A percentile compares a stretch with the other conserved stretches of the same genome.
These are phyloP conservation scores for Tetrahymena elliotti DNA, from an alignment of 73 alveolate species.

Conservation along the genomic window DNA sequence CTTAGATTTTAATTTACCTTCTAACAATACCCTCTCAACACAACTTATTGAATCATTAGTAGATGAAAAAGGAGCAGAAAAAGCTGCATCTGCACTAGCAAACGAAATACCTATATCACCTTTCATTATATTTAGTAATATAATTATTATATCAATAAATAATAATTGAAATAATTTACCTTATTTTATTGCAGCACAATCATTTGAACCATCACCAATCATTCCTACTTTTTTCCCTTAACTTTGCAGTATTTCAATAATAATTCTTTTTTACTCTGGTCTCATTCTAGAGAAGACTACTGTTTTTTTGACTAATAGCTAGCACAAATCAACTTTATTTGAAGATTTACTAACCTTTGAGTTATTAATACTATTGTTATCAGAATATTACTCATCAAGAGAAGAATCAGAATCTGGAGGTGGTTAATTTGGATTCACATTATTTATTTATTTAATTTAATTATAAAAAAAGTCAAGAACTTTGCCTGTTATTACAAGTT, in stretches of 20 bases:
- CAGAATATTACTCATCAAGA: neutral
- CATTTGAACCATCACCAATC: slow-evolving; percentile 38
- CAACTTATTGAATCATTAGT: neutral
- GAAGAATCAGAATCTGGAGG: neutral
- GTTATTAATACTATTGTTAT: neutral
- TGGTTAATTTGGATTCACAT: neutral
- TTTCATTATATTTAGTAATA: neutral
- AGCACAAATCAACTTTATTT: neutral
- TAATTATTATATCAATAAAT: neutral
- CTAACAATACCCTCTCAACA: neutral
- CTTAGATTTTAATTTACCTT: too few relatives aligned
- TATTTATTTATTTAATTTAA: neutral
- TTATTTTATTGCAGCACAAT: slow-evolving; percentile 20
- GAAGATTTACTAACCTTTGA: neutral
- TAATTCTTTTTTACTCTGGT: slow-evolving; percentile 5
- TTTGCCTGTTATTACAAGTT: neutral
- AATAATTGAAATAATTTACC: neutral
- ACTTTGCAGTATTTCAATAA: neutral
- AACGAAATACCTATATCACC: slow-evolving; percentile 14
- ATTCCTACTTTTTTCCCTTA: slow-evolving; percentile 1
- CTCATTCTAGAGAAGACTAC: slow-evolving; percentile 16
- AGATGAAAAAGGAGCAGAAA: slow-evolving; percentile 5
- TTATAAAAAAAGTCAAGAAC: neutral
- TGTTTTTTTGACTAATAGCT: neutral
- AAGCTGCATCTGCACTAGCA: slow-evolving; percentile 15